These are phyloP conservation scores for Chlorella variabilis DNA, from an alignment of 163 green algal species.

Conservation along the genomic window DNA sequence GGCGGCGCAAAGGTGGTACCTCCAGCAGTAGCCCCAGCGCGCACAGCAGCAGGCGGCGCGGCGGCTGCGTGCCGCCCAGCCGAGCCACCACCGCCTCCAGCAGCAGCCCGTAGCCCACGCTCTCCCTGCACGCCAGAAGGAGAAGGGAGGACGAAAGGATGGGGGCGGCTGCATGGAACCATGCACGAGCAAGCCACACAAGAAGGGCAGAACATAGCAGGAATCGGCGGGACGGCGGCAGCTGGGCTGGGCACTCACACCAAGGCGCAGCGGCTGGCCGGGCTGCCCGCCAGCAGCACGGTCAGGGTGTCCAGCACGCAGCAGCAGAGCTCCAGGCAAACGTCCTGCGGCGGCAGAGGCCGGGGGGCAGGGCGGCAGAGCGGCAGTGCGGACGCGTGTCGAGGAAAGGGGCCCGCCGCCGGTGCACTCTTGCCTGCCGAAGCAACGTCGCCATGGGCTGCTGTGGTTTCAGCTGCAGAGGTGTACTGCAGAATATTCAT, in stretches of 20 bases:
- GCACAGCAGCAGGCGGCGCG: constrained; percentile 32
- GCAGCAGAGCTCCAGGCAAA: constrained; percentile 33
- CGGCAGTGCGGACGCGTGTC: too few relatives aligned
- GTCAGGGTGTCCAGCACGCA: constrained; percentile 46
- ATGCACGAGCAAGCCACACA: background rate
- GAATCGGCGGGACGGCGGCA: background rate
- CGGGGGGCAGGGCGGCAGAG: too few relatives aligned
- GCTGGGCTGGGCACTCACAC: too few relatives aligned
- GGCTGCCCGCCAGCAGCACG: constrained; percentile 47
- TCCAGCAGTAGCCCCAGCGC: constrained; percentile 53
- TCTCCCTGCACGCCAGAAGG: constrained; percentile 16
- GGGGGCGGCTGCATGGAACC: background rate
- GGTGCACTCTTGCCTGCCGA: too few relatives aligned
- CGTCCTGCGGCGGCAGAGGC: constrained; percentile 1
- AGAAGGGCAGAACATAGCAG: too few relatives aligned
- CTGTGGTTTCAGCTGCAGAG: too few relatives aligned
- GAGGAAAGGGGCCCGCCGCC: too few relatives aligned
- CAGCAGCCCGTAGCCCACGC: constrained; percentile 51
- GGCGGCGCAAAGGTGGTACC: too few relatives aligned
- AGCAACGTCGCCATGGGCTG: too few relatives aligned
- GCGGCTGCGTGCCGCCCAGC: background rate
- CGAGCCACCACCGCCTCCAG: constrained; percentile 33
- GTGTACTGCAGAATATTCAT: too few relatives aligned
- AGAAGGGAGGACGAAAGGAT: background rate
- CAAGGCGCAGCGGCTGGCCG: background rate